Conservation (phyloP, 139 green algal genomes). For the Tetratostichococcus sp. region DNA sequence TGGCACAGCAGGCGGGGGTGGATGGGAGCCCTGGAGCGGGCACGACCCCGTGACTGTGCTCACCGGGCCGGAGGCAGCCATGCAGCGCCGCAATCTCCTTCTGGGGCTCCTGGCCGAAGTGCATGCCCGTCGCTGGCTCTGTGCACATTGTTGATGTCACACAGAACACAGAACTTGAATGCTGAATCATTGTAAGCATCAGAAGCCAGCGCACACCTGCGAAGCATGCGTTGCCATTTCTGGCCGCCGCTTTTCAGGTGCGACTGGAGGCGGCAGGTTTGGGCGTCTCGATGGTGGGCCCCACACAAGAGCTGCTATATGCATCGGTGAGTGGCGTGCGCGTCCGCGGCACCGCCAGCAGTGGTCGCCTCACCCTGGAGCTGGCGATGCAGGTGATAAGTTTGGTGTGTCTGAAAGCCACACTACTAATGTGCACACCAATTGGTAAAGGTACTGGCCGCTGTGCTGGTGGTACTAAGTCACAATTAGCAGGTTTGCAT, state of each 20-base stretch:
- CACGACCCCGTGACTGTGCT: neutral
- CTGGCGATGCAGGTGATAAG: conserved; percentile 17
- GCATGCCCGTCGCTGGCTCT: neutral
- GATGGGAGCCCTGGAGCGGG: neutral
- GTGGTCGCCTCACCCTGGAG: conserved; percentile 26
- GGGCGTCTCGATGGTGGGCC: conserved; percentile 56
- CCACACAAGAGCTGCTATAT: conserved; percentile 60
- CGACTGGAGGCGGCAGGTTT: conserved; percentile 16
- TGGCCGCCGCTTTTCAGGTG: neutral
- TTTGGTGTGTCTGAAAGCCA: too few relatives aligned
- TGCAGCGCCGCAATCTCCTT: neutral
- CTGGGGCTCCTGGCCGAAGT: neutral
- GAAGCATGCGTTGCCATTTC: too few relatives aligned
- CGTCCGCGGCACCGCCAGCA: conserved; percentile 20
- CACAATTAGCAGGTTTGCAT: too few relatives aligned
- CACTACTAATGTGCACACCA: neutral
- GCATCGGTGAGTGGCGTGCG: conserved; percentile 18
- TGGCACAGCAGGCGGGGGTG: neutral
- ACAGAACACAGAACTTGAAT: too few relatives aligned
- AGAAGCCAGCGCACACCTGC: too few relatives aligned
- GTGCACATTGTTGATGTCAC: too few relatives aligned
- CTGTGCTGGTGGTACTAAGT: neutral
- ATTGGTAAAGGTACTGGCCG: neutral
- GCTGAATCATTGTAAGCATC: too few relatives aligned
- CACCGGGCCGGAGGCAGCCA: neutral